Evolutionary conservation across 2,329 filamentous ascomycete species (phyloP).

Genomic region (Sclerotinia sclerotiorum): DNA sequence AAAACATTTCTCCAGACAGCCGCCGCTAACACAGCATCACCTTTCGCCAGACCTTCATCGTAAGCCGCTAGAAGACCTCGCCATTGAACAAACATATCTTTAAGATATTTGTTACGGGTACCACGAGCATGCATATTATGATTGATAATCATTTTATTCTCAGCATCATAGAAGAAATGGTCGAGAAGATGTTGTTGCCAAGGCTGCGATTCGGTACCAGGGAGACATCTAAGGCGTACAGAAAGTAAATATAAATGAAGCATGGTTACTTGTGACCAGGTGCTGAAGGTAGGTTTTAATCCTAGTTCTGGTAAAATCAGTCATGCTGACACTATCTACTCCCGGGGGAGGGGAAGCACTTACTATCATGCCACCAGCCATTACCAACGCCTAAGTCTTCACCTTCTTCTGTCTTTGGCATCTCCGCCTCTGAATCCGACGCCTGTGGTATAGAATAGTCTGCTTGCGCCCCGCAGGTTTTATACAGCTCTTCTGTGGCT

Average conservation of each 20-base stretch:
- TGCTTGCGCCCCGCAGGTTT: constrained; percentile 35
- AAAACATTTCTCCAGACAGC: constrained; percentile 95
- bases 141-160: constrained; percentile 77
- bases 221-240: constrained; percentile 77
- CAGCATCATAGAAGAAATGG: constrained; percentile 90
- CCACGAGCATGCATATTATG: constrained; percentile 66
- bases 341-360: constrained; percentile 34
- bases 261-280: constrained; percentile 95
- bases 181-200: constrained; percentile 92
- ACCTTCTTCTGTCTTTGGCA: constrained; percentile 71
- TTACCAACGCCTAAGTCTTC: constrained; percentile 77
- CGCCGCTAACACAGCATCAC: constrained; percentile 73
- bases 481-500: constrained; percentile 67
- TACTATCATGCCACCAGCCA: constrained; percentile 82
- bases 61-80: constrained; percentile 81
- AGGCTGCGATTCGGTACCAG: constrained; percentile 63
- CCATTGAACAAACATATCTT: constrained; percentile 93
- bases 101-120: constrained; percentile 66
- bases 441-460: constrained; percentile 35
- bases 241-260: constrained; percentile 93
- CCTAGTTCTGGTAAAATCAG: constrained; percentile 61
- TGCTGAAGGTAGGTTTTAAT: constrained; percentile 84
- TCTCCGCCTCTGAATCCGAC: constrained; percentile 54
- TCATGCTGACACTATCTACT: not conserved
- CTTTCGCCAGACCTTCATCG: constrained; percentile 75